These are phyloP conservation scores for Tribonema minus DNA, from an alignment of 108 stramenopile genomes.

Conservation along the genomic window DNA sequence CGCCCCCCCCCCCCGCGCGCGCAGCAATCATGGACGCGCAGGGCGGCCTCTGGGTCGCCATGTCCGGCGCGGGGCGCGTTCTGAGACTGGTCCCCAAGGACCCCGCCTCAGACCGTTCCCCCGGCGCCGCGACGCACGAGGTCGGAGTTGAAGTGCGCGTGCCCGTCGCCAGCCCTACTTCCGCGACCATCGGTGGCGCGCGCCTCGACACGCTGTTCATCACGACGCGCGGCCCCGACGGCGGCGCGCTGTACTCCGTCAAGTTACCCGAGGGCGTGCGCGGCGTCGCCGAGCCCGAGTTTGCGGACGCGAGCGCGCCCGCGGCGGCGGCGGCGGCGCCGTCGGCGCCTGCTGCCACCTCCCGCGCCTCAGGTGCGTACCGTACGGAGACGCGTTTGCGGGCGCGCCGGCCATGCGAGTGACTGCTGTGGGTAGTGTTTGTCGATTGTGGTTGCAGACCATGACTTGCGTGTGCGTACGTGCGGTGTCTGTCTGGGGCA, in stretches of 20 bases:
- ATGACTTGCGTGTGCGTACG: too few species aligned
- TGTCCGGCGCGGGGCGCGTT: slow-evolving; percentile 24
- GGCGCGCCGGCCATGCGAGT: too few species aligned
- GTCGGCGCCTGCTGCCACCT: too few species aligned
- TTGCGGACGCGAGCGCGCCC: not conserved
- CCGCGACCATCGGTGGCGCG: not conserved
- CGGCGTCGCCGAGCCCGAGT: slow-evolving; percentile 68
- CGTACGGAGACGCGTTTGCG: too few species aligned
- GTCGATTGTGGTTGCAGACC: too few species aligned
- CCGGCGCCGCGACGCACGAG: slow-evolving; percentile 55
- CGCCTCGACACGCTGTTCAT: slow-evolving; percentile 66
- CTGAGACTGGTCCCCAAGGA: not conserved
- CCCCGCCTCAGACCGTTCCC: not conserved
- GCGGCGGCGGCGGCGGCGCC: slow-evolving; percentile 55
- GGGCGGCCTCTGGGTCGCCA: slow-evolving; percentile 43
- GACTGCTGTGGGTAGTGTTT: too few species aligned
- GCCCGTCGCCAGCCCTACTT: not conserved
- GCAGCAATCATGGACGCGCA: slow-evolving; percentile 43
- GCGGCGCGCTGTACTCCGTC: slow-evolving; percentile 64
- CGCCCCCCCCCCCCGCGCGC: too few species aligned
- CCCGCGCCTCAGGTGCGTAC: too few species aligned
- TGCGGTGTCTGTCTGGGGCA: too few species aligned
- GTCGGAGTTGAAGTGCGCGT: slow-evolving; percentile 50
- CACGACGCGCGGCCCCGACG: slow-evolving; percentile 63
- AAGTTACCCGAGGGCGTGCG: slow-evolving; percentile 63